These are phyloP conservation scores for Melastoma malabathricum DNA, from an alignment of 345 rosid species.

Conservation along the genomic window DNA sequence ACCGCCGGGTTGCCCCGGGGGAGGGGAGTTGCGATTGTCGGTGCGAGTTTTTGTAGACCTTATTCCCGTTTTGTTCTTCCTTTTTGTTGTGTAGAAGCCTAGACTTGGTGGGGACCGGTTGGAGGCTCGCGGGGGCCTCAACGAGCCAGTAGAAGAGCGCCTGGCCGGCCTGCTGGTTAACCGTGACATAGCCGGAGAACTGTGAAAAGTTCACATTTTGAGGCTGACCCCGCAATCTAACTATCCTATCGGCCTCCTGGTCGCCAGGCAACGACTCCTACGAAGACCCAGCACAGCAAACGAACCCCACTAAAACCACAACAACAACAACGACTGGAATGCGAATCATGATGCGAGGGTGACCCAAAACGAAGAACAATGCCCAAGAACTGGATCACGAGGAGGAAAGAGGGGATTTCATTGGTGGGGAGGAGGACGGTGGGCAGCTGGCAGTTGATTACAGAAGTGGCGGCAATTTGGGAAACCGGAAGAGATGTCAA, in stretches of 20 bases:
- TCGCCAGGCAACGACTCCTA: slow-evolving; percentile 16
- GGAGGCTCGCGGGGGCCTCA: no score
- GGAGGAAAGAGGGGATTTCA: slow-evolving; percentile 4
- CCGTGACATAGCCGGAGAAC: slow-evolving; percentile 78
- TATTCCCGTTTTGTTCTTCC: neutral
- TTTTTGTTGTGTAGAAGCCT: neutral
- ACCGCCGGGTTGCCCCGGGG: neutral
- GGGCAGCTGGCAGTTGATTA: no score
- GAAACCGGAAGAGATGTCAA: no score
- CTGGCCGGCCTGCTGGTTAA: slow-evolving; percentile 69
- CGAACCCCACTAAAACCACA: neutral
- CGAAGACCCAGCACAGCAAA: neutral
- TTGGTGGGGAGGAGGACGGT: slow-evolving; percentile 7
- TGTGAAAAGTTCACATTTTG: slow-evolving; percentile 48
- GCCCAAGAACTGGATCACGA: no score
- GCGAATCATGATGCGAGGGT: slow-evolving; percentile 20
- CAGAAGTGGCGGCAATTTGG: no score
- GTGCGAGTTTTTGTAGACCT: neutral
- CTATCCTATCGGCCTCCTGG: slow-evolving; percentile 51
- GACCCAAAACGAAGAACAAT: no score
- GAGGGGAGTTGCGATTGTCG: neutral
- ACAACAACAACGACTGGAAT: slow-evolving; percentile 1
- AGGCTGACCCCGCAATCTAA: slow-evolving; percentile 67
- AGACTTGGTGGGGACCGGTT: neutral
- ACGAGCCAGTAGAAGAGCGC: slow-evolving; percentile 88